Evolutionary conservation across 129 eudicot species (phyloP).

Genomic region (Cynara cardunculus): DNA sequence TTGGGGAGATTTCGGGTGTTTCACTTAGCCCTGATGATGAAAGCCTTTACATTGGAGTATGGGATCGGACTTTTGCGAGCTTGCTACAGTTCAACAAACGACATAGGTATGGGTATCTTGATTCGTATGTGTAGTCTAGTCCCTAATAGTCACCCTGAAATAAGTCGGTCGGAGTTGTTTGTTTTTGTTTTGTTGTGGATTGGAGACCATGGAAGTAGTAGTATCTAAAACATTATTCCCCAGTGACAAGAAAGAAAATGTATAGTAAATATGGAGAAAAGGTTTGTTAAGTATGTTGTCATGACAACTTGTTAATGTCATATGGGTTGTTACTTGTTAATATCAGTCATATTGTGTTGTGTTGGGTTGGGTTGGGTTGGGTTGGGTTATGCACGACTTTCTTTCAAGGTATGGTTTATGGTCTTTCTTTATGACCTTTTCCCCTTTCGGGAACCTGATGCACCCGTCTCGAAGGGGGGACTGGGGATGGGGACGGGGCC

Average conservation of each 20-base stretch:
- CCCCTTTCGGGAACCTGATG: no score
- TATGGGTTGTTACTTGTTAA: no score
- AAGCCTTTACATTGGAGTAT: constrained; percentile 64
- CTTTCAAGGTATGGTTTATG: not conserved
- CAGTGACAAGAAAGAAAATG: not conserved
- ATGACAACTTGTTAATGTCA: not conserved
- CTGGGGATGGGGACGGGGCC: no score
- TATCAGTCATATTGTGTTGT: not conserved
- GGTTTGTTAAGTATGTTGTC: not conserved
- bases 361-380: not conserved
- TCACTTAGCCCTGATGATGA: constrained; percentile 79
- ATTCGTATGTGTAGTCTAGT: constrained; percentile 36
- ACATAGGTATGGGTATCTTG: constrained; percentile 45
- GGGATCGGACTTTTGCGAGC: constrained; percentile 92
- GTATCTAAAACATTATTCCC: not conserved
- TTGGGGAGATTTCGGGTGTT: constrained; percentile 84
- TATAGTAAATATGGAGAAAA: not conserved
- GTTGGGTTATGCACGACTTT: not conserved
- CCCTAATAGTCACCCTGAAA: not conserved
- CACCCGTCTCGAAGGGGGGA: no score
- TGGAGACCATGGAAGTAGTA: constrained; percentile 2
- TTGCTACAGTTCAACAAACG: constrained; percentile 58
- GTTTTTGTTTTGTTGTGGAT: constrained; percentile 1
- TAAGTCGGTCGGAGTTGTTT: not conserved
- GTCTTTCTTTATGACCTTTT: no score